Conservation (phyloP, 768 basidiomycete genomes). For the Lentinula aciculospora region DNA sequence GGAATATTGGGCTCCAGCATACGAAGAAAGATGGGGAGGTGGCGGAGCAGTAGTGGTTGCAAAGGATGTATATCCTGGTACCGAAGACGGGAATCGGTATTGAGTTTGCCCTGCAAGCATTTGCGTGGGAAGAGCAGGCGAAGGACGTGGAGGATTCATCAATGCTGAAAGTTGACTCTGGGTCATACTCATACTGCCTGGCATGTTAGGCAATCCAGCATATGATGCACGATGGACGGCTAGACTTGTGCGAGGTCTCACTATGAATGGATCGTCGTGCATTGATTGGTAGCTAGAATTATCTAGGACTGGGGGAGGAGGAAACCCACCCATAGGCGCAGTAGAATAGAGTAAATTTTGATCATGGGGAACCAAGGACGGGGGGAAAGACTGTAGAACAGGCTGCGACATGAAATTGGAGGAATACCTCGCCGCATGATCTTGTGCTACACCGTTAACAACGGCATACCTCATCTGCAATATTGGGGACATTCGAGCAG, state of each 20-base stretch:
- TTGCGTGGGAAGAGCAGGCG: constrained; percentile 11
- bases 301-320: constrained; percentile 6
- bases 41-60: background rate
- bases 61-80: background rate
- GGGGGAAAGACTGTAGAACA: constrained; percentile 4
- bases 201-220: constrained; percentile 3
- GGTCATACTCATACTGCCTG: constrained; percentile 42
- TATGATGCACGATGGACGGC: constrained; percentile 26
- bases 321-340: background rate
- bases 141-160: constrained; percentile 29
- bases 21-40: background rate
- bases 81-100: background rate
- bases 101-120: constrained; percentile 6
- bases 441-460: background rate
- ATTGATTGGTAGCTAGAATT: constrained; percentile 3
- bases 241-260: constrained; percentile 44
- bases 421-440: background rate
- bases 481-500: constrained; percentile 53
- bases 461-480: constrained; percentile 17
- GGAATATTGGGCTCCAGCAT: constrained; percentile 1
- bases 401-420: background rate
- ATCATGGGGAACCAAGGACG: constrained; percentile 1
- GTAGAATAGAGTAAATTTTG: constrained; percentile 5
- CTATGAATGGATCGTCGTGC: constrained; percentile 31
- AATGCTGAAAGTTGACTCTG: constrained; percentile 43